Conservation (phyloP, 805 yeast genomes). For the Metschnikowia colocasiae region DNA sequence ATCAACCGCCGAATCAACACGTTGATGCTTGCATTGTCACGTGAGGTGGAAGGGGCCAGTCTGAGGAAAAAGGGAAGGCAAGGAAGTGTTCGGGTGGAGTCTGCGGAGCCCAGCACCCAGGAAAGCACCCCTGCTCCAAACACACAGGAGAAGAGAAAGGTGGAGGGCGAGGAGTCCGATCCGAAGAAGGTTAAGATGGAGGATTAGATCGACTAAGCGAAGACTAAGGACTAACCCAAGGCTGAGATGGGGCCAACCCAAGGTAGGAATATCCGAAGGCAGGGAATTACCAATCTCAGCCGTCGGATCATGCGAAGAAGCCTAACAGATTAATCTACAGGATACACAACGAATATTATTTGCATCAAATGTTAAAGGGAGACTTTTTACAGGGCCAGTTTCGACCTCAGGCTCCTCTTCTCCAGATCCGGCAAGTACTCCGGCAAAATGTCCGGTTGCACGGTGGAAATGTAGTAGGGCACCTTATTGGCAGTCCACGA, state of each 20-base stretch:
- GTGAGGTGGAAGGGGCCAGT: slow-evolving; percentile 61
- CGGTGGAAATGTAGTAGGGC: slow-evolving; percentile 72
- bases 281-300: too few relatives aligned
- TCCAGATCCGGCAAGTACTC: slow-evolving; percentile 25
- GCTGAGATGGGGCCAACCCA: too few relatives aligned
- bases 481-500: slow-evolving; percentile 90
- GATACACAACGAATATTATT: too few relatives aligned
- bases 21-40: slow-evolving; percentile 59
- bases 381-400: not conserved
- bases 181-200: slow-evolving; percentile 11
- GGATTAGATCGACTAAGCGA: too few relatives aligned
- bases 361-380: not conserved
- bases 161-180: slow-evolving; percentile 4
- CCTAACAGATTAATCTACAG: too few relatives aligned
- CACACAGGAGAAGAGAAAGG: slow-evolving; percentile 4
- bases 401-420: not conserved
- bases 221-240: too few relatives aligned
- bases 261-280: too few relatives aligned
- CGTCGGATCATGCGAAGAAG: too few relatives aligned
- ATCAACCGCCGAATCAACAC: slow-evolving; percentile 67
- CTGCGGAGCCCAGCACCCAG: slow-evolving; percentile 33
- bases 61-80: slow-evolving; percentile 40
- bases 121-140: slow-evolving; percentile 15
- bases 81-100: slow-evolving; percentile 25
- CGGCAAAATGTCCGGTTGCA: slow-evolving; percentile 39